These are phyloP conservation scores for Physocladia obscura DNA, from an alignment of 192 early-diverging fungal species.

Conservation along the genomic window DNA sequence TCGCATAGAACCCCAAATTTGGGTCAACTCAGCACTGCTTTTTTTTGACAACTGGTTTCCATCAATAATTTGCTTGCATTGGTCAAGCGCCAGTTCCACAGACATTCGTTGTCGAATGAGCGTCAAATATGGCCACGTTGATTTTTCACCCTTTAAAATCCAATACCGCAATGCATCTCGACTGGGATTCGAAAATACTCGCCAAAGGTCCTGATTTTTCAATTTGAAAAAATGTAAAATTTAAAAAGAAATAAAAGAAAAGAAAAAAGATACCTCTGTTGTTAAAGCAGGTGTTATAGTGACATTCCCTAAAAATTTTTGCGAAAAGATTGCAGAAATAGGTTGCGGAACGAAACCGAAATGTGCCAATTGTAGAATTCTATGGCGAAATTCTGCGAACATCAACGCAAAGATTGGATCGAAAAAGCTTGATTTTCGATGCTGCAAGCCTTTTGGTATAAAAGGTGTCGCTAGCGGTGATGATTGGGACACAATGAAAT, in stretches of 20 bases:
- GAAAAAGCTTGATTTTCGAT: conserved; percentile 22
- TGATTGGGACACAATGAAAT: conserved; percentile 80
- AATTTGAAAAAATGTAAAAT: no score
- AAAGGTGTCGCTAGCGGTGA: conserved; percentile 70
- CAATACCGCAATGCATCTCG: conserved; percentile 63
- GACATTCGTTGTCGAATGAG: conserved; percentile 67
- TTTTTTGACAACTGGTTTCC: background rate
- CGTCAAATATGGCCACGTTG: conserved; percentile 73
- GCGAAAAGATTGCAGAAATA: conserved; percentile 59
- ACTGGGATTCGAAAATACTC: conserved; percentile 70
- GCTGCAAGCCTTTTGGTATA: conserved; percentile 47
- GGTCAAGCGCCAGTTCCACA: conserved; percentile 71
- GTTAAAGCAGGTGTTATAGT: conserved; percentile 61
- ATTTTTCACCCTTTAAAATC: conserved; percentile 76
- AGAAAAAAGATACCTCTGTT: background rate
- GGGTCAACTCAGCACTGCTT: background rate
- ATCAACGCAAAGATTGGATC: conserved; percentile 50
- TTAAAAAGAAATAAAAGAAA: background rate
- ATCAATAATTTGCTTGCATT: background rate
- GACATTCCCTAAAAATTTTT: conserved; percentile 67
- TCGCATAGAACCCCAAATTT: background rate
- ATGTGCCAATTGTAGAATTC: conserved; percentile 58
- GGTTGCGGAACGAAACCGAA: conserved; percentile 60
- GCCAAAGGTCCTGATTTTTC: conserved; percentile 59
- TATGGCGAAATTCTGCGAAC: conserved; percentile 60